phyloP scores from a whole-genome alignment of 177 flowering plant genomes.

The Tripterygium wilfordii region DNA sequence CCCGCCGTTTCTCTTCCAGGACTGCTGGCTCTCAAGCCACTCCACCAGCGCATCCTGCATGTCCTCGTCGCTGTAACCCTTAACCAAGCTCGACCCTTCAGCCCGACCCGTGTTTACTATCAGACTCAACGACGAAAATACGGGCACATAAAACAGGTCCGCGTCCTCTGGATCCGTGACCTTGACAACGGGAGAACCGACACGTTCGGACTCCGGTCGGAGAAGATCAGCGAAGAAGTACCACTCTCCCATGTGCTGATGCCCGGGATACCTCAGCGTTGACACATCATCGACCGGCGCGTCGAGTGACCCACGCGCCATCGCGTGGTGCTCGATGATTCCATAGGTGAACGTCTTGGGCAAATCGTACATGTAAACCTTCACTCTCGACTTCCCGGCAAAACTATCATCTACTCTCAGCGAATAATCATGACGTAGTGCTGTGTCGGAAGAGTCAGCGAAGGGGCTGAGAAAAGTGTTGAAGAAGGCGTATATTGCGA shows the following conservation, averaged over 20 bases:
- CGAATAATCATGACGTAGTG: conserved; percentile 4
- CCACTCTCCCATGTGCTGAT: conserved; percentile 98
- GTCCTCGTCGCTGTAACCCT: conserved; percentile 69
- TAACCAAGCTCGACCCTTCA: conserved; percentile 1
- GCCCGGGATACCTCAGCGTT: conserved; percentile 68
- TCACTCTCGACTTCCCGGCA: conserved; percentile 22
- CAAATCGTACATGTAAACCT: conserved; percentile 71
- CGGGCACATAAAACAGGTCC: conserved; percentile 87
- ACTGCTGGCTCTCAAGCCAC: conserved; percentile 75
- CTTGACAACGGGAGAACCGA: conserved; percentile 38
- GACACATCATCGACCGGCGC: too few species aligned
- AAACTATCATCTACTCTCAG: neutral
- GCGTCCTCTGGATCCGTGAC: conserved; percentile 83
- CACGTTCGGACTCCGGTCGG: conserved; percentile 31
- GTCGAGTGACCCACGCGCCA: conserved; percentile 45
- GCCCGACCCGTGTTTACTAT: conserved; percentile 63
- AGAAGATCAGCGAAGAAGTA: conserved; percentile 59
- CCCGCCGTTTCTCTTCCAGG: conserved; percentile 82
- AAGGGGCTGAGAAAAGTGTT: conserved; percentile 30
- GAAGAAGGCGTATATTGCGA: conserved; percentile 52
- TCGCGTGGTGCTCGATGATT: conserved; percentile 65
- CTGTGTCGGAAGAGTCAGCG: too few species aligned
- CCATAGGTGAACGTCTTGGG: conserved; percentile 82
- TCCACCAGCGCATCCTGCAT: conserved; percentile 75
- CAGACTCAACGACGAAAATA: conserved; percentile 85